Evolutionary conservation across 225 moss, liverwort and hornwort species (phyloP).

Genomic region (Polytrichum commune): DNA sequence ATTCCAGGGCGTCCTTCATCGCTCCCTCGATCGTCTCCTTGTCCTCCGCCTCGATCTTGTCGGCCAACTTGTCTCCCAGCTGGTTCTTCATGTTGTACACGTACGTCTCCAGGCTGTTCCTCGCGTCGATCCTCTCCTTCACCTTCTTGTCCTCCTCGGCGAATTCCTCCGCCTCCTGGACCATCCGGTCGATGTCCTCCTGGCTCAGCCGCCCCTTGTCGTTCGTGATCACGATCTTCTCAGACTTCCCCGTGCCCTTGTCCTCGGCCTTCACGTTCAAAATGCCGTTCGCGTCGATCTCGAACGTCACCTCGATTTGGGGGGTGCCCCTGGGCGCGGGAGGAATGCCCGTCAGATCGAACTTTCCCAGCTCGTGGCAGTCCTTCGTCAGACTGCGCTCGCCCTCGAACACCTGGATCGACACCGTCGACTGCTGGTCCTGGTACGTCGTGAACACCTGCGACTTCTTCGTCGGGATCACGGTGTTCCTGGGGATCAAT

Average conservation of each 20-base stretch:
- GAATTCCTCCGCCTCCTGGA: slow-evolving; percentile 64
- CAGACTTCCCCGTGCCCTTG: slow-evolving; percentile 63
- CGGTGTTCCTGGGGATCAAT: slow-evolving; percentile 48
- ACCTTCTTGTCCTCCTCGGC: slow-evolving; percentile 74
- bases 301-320: slow-evolving; percentile 61
- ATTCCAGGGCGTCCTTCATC: slow-evolving; percentile 51
- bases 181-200: slow-evolving; percentile 61
- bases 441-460: slow-evolving; percentile 67
- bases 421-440: slow-evolving; percentile 61
- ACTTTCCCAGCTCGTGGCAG: slow-evolving; percentile 52
- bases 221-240: slow-evolving; percentile 73
- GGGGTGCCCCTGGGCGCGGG: slow-evolving; percentile 48
- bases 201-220: slow-evolving; percentile 57
- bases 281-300: slow-evolving; percentile 63
- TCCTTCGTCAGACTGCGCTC: slow-evolving; percentile 59
- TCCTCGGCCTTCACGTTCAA: slow-evolving; percentile 64
- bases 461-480: slow-evolving; percentile 59
- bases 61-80: slow-evolving; percentile 42
- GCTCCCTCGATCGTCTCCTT: slow-evolving; percentile 50
- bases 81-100: slow-evolving; percentile 76
- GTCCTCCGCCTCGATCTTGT: slow-evolving; percentile 45
- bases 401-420: slow-evolving; percentile 61
- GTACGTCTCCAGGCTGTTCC: slow-evolving; percentile 64
- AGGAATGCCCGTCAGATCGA: slow-evolving; percentile 51
- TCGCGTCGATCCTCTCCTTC: slow-evolving; percentile 61